These are phyloP conservation scores for Trichoderma pleuroti DNA, from an alignment of 2,329 filamentous ascomycete species.

Conservation along the genomic window DNA sequence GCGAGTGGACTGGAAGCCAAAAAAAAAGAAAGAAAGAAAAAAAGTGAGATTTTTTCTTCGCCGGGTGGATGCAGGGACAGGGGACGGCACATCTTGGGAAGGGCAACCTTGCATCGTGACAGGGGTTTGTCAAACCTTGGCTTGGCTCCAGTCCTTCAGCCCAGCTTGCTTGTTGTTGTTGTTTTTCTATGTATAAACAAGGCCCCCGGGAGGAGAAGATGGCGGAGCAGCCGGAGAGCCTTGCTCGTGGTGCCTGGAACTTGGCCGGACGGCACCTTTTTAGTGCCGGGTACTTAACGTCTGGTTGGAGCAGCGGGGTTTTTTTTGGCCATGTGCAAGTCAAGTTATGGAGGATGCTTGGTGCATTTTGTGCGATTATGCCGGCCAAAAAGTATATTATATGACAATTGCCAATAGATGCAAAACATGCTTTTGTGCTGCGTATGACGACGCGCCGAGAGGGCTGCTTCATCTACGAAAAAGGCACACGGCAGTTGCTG, in stretches of 20 bases:
- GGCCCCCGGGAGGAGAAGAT: neutral
- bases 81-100: constrained; percentile 16
- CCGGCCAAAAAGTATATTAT: constrained; percentile 6
- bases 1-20: neutral
- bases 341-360: too few species aligned
- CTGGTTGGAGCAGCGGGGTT: neutral
- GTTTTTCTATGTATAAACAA: neutral
- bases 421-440: constrained; percentile 5
- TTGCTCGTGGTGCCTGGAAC: neutral
- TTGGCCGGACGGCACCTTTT: neutral
- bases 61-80: constrained; percentile 17
- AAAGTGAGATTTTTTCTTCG: constrained; percentile 14
- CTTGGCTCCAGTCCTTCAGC: constrained; percentile 12
- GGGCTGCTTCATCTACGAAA: constrained; percentile 4
- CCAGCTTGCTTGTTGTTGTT: constrained; percentile 11
- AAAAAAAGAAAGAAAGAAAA: neutral
- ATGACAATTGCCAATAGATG: neutral
- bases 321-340: neutral
- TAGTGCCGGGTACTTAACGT: neutral
- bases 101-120: constrained; percentile 17
- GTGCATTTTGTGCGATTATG: neutral
- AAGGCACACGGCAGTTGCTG: neutral
- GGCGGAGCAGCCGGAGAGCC: neutral
- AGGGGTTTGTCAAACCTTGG: constrained; percentile 15
- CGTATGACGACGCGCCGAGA: neutral